phyloP scores from a whole-genome alignment of 2,329 filamentous ascomycete species.

The Thielaviopsis musarum region DNA sequence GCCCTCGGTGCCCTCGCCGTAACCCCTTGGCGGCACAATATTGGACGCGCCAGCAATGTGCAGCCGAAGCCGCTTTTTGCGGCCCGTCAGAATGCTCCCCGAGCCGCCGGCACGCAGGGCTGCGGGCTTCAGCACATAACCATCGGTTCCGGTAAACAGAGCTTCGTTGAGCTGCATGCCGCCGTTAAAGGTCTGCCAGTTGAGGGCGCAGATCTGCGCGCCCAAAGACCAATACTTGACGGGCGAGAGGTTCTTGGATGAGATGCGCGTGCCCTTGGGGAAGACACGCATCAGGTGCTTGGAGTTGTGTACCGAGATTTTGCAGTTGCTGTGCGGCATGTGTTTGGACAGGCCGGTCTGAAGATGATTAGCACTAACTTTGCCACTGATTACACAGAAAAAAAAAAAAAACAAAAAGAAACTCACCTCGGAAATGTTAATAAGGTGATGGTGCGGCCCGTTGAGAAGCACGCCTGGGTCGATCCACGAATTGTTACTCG shows the following conservation, averaged over 20 bases:
- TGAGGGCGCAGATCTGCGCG: conserved; percentile 52
- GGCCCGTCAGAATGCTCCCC: conserved; percentile 29
- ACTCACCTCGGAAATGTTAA: conserved; percentile 45
- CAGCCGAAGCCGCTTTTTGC: conserved; percentile 34
- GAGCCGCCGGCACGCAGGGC: conserved; percentile 38
- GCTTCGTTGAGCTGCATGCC: conserved; percentile 53
- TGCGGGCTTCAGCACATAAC: conserved; percentile 48
- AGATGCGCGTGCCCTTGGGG: conserved; percentile 52
- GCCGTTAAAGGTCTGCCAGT: conserved; percentile 52
- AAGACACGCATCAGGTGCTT: conserved; percentile 53
- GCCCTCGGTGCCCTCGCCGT: conserved; percentile 5
- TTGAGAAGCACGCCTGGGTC: conserved; percentile 32
- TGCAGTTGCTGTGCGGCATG: conserved; percentile 23
- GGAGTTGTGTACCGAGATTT: conserved; percentile 44
- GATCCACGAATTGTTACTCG: conserved; percentile 48
- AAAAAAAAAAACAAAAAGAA: neutral
- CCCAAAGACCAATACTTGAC: conserved; percentile 50
- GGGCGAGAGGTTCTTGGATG: conserved; percentile 45
- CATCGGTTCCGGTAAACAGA: conserved; percentile 46
- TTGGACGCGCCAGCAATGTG: conserved; percentile 46
- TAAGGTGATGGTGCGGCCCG: conserved; percentile 46
- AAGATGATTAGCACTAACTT: neutral
- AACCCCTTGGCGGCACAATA: conserved; percentile 26
- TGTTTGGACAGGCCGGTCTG: conserved; percentile 1
- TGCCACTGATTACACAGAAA: neutral